These are phyloP conservation scores for Fusarium miscanthi DNA, from an alignment of 2,329 filamentous ascomycete genomes.

Conservation along the genomic window DNA sequence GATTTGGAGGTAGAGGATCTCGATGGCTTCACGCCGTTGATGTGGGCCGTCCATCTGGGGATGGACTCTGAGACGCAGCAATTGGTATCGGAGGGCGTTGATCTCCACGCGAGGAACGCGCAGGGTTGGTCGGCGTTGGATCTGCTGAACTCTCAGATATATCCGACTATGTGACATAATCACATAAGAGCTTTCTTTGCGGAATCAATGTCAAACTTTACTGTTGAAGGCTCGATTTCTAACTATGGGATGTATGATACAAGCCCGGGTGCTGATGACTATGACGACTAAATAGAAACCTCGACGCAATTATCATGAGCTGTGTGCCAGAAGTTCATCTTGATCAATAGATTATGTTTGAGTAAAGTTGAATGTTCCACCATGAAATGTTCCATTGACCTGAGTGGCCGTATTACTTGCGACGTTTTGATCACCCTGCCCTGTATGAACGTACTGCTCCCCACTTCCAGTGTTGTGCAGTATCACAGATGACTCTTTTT, in stretches of 20 bases:
- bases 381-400: neutral
- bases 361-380: neutral
- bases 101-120: too few relatives aligned
- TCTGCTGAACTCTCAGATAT: neutral
- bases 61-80: too few relatives aligned
- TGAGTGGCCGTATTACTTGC: neutral
- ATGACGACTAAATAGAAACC: too few relatives aligned
- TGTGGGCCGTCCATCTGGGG: too few relatives aligned
- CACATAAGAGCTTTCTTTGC: neutral
- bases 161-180: neutral
- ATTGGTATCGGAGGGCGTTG: too few relatives aligned
- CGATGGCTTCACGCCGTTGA: too few relatives aligned
- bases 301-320: neutral
- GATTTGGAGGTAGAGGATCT: too few relatives aligned
- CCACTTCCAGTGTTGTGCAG: neutral
- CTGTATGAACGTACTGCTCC: neutral
- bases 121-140: too few relatives aligned
- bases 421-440: neutral
- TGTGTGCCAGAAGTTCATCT: neutral
- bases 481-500: neutral
- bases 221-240: too few relatives aligned
- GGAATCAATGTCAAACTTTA: neutral
- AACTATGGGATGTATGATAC: too few relatives aligned
- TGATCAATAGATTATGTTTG: neutral
- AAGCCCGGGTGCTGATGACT: too few relatives aligned